Evolutionary conservation across 176 grass and related monocot genomes (phyloP).

Genomic region (Carex pumila): DNA sequence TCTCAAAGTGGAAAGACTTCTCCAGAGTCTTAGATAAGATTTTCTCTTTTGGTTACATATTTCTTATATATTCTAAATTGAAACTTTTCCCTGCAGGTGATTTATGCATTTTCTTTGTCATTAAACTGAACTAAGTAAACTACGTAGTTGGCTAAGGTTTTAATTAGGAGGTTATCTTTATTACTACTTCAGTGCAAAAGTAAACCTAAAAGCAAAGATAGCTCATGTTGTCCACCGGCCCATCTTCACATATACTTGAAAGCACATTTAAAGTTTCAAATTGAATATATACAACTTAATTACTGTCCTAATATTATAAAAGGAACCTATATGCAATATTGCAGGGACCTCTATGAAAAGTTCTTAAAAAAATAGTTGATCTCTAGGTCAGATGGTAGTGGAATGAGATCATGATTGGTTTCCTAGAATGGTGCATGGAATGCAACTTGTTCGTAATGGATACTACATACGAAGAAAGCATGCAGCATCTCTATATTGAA

Average conservation of each 20-base stretch:
- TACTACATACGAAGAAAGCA: background rate
- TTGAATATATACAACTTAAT: background rate
- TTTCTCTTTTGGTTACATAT: background rate
- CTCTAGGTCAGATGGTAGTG: background rate
- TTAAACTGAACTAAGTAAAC: constrained; percentile 9
- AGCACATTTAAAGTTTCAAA: background rate
- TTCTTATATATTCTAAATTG: constrained; percentile 15
- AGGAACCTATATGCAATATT: background rate
- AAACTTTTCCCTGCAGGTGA: background rate
- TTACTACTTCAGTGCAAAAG: background rate
- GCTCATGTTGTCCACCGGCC: background rate
- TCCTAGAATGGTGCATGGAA: background rate
- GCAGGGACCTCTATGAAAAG: background rate
- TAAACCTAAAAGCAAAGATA: background rate
- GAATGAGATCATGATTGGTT: constrained; percentile 16
- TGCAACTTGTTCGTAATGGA: constrained; percentile 4
- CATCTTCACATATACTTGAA: background rate
- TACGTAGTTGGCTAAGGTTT: background rate
- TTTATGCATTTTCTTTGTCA: constrained; percentile 15
- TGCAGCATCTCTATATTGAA: background rate
- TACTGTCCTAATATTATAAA: background rate
- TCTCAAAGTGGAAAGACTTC: constrained; percentile 7
- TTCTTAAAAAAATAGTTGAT: background rate
- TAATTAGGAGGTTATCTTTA: background rate
- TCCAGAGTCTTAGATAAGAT: background rate